Conservation (phyloP, 805 yeast genomes). For the Phaffomyces antillensis region DNA sequence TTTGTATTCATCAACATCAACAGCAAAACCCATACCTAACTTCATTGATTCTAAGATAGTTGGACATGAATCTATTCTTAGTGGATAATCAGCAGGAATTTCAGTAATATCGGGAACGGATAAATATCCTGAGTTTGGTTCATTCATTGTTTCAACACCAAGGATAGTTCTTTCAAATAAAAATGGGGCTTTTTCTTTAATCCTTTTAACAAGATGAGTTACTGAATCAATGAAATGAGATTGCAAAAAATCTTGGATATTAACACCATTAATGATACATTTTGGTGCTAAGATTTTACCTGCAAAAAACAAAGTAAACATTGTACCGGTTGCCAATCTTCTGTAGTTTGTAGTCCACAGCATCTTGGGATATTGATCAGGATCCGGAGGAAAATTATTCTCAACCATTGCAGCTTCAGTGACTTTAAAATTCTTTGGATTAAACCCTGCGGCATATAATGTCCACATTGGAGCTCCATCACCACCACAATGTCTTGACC, state of each 20-base stretch:
- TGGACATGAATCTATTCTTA: constrained; percentile 77
- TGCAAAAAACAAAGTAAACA: constrained; percentile 82
- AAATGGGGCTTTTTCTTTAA: constrained; percentile 35
- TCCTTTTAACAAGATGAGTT: constrained; percentile 35
- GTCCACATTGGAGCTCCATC: constrained; percentile 96
- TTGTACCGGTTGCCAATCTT: constrained; percentile 65
- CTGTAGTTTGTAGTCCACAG: constrained; percentile 87
- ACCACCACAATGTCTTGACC: constrained; percentile 88
- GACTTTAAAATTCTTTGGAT: constrained; percentile 60
- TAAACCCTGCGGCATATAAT: constrained; percentile 76
- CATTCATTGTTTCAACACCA: constrained; percentile 84
- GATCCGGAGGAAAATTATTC: constrained; percentile 37
- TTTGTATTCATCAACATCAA: constrained; percentile 60
- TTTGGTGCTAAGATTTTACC: constrained; percentile 76
- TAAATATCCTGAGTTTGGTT: constrained; percentile 71
- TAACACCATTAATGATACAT: constrained; percentile 58
- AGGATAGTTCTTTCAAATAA: constrained; percentile 43
- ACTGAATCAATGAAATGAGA: constrained; percentile 50
- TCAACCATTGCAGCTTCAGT: constrained; percentile 83
- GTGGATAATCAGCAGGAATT: constrained; percentile 54
- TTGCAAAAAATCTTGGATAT: constrained; percentile 76
- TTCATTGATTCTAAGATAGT: constrained; percentile 67
- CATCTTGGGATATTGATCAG: constrained; percentile 65
- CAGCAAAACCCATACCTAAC: constrained; percentile 71
- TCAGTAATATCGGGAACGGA: constrained; percentile 50